Base-by-base conservation (phyloP, 2,329 filamentous ascomycete species). In the Cadophora sp. region DNA sequence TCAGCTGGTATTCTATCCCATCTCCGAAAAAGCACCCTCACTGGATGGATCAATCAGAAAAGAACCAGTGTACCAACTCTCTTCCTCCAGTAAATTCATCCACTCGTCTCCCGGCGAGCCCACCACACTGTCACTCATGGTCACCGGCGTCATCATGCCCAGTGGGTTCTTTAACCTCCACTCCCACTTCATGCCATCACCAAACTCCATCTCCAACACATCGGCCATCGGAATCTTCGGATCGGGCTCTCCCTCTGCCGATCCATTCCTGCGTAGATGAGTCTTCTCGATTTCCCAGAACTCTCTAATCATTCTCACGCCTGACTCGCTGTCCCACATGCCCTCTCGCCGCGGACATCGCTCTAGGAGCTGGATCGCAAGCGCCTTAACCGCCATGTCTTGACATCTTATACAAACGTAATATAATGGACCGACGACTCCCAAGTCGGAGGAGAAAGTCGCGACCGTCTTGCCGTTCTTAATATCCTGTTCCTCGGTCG, bases 271-370 rank as follows among this genome's bases (percentile, higher is more conserved):
- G 14, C 64, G 60, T 41, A 70, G 14, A 62, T 73, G 66, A 20
- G 24, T 64, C n/a, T 68, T 64, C 56, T 76, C 73, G 1, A 75
- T 69, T 3, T 62, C 59, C 73, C 73, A 75, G 53, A 70, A 74
- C n/a, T 73, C 61, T 45, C 59, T 59, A 8, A 76, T 63, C 27
- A 77, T 67, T 36, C 62, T 66, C 1, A 67, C 65, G 0, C 68
- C 68, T 1, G 67, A 66, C 7, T 58, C 33, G 53, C 71, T 72
- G 59, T 77, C 74, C 75, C 75, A 77, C 74, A 76, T 76, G 13
- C 75, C 76, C 58, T 77, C 76, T 30, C 72, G 71, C 24, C 75
- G 59, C 14, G 72, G 76, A 62, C 65, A 71, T 6, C 70, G 58
- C 13, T 58, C 43, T 4, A 77, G 59, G 4, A 76, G 65, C 9